phyloP scores from a whole-genome alignment of 371 early-diverging fungal species.

The Haplosporangium sp. region DNA sequence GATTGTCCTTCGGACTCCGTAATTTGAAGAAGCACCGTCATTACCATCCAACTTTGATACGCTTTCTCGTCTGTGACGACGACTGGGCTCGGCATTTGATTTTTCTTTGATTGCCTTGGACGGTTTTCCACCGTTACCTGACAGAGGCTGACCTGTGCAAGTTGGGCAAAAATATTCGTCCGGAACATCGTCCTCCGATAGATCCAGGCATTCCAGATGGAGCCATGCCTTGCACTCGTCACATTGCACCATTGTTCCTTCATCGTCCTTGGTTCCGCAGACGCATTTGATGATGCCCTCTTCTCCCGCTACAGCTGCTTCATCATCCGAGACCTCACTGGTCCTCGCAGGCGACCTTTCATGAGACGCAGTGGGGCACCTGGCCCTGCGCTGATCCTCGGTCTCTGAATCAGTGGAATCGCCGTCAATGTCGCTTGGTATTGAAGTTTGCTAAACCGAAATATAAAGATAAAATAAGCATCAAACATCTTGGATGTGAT shows the following conservation, averaged over 20 bases:
- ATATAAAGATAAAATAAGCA: neutral
- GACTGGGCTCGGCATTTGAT: slow-evolving; percentile 11
- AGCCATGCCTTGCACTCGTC: slow-evolving; percentile 64
- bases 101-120: slow-evolving; percentile 15
- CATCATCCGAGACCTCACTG: slow-evolving; percentile 21
- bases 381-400: slow-evolving; percentile 41
- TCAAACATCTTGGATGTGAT: too few relatives aligned
- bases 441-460: slow-evolving; percentile 18
- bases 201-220: slow-evolving; percentile 62
- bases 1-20: too few relatives aligned
- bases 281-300: slow-evolving; percentile 60
- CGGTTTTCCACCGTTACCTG: slow-evolving; percentile 32
- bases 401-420: slow-evolving; percentile 47
- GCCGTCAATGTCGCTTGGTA: slow-evolving; percentile 24
- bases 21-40: too few relatives aligned
- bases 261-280: slow-evolving; percentile 63
- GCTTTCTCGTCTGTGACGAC: slow-evolving; percentile 11
- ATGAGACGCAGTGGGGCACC: slow-evolving; percentile 19
- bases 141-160: slow-evolving; percentile 49
- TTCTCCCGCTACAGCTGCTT: slow-evolving; percentile 32
- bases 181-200: slow-evolving; percentile 54
- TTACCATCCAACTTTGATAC: neutral
- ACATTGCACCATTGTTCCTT: slow-evolving; percentile 67
- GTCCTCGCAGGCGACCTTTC: neutral
- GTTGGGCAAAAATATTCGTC: slow-evolving; percentile 62